Evolutionary conservation across 805 yeast species (phyloP), one percentile per base, ranked within the genome.

Genomic region (Candida taoyuanica): DNA sequence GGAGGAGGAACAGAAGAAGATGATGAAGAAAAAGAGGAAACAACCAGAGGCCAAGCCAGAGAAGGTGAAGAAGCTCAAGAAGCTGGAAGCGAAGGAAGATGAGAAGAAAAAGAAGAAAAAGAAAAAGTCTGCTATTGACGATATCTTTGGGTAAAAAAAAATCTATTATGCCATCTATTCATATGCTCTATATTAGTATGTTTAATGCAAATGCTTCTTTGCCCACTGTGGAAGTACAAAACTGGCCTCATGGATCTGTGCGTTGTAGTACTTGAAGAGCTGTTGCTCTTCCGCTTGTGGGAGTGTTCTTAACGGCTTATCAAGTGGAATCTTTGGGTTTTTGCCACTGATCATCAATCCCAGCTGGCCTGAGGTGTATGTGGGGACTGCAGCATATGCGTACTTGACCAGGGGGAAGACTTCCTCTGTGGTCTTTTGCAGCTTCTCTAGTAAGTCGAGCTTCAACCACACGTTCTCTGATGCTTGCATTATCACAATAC

Each of bases 171-270:
- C n/a, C n/a, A n/a, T n/a, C n/a, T n/a, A n/a, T n/a, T n/a, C n/a
- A n/a, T n/a, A n/a, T n/a, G n/a, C n/a, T n/a, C n/a, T n/a, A n/a
- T n/a, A n/a, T n/a, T n/a, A n/a, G n/a, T n/a, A n/a, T n/a, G n/a
- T n/a, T n/a, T n/a, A 26, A 18, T 33, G 19, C 5, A 33, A 14
- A 29, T 58, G 53, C 17, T 59, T 59, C 33, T 70, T 63, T 0
- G 93, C 95, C 87, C 91, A 85, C 29, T 76, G 77, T 19, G 96
- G 96, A 39, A 86, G 64, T 20, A 85, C 75, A 57, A 85, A 86
- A 31, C 91, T 72, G 4, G 89, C 78, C 42, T 65, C 61, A 62
- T 86, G 96, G 31, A 86, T 76, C 30, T 64, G 64, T 20, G 70
- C 55, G 52, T 74, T 82, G 65, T 86, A 86, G 60, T 86, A 86